Evolutionary conservation across 164 flowering plant species (phyloP).

Genomic region (Liquidambar formosana): DNA sequence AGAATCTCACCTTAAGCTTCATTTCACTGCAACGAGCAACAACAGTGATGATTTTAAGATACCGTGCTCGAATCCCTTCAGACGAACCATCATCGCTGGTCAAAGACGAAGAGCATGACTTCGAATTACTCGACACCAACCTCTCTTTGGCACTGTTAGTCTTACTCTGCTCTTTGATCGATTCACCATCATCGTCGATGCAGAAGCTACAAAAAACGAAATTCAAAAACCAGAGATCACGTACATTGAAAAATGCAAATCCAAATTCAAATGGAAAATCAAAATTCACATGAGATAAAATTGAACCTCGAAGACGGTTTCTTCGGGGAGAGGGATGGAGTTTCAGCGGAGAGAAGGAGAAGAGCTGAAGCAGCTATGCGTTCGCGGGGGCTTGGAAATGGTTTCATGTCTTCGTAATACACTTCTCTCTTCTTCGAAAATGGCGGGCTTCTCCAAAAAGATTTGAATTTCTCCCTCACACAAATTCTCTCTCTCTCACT

Average conservation of each 20-base stretch:
- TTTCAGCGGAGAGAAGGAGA: slow-evolving; percentile 40
- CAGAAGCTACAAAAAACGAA: slow-evolving; percentile 7
- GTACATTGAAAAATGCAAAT: not conserved
- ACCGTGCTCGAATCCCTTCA: slow-evolving; percentile 16
- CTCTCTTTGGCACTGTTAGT: slow-evolving; percentile 12
- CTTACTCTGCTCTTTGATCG: slow-evolving; percentile 1
- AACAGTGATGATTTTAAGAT: slow-evolving; percentile 18
- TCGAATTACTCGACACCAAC: slow-evolving; percentile 28
- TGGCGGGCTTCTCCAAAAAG: not conserved
- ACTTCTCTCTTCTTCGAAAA: not conserved
- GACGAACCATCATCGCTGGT: slow-evolving; percentile 26
- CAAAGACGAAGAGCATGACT: slow-evolving; percentile 28
- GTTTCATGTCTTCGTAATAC: slow-evolving; percentile 10
- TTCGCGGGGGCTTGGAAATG: slow-evolving; percentile 37
- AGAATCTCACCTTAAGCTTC: slow-evolving; percentile 38
- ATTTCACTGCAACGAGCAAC: slow-evolving; percentile 27
- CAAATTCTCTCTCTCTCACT: too few relatives aligned
- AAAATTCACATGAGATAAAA: not conserved
- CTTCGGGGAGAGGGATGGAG: slow-evolving; percentile 12
- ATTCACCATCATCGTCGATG: slow-evolving; percentile 3
- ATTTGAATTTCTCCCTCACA: slow-evolving; percentile 1
- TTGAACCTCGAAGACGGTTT: slow-evolving; percentile 5
- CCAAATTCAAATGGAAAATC: not conserved
- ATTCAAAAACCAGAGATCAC: not conserved
- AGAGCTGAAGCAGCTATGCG: slow-evolving; percentile 48